Conservation (phyloP, 2,329 filamentous ascomycete genomes). For the Claviceps sorghi region DNA sequence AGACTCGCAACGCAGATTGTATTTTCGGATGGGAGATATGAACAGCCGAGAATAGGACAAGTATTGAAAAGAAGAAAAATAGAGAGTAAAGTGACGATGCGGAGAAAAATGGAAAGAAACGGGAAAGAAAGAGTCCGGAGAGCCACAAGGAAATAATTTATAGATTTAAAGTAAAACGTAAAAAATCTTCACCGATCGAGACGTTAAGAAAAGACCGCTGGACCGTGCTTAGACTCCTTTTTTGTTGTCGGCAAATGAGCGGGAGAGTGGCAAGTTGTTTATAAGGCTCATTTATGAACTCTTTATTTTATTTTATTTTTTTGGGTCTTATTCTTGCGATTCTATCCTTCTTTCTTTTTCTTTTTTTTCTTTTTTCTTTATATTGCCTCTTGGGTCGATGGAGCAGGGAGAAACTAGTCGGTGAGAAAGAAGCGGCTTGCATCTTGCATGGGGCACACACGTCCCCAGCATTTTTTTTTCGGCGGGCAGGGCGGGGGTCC, state of each 20-base stretch:
- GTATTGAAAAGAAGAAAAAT: not conserved
- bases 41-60: not conserved
- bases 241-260: not conserved
- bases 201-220: not conserved
- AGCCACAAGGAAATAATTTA: not conserved
- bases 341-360: not conserved
- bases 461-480: not conserved
- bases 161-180: not conserved
- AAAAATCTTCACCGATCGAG: slow-evolving; percentile 1
- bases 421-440: slow-evolving; percentile 5
- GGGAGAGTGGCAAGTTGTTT: not conserved
- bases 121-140: not conserved
- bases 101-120: not conserved
- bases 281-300: not conserved
- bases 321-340: no score
- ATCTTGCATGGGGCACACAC: slow-evolving; percentile 4
- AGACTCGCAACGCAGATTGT: not conserved
- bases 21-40: no score
- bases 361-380: not conserved
- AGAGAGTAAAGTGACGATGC: no score
- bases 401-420: slow-evolving; percentile 2
- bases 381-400: not conserved
- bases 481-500: slow-evolving; percentile 7
- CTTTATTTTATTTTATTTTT: not conserved
- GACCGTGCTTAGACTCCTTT: not conserved